Evolutionary conservation across 495 filamentous ascomycete genomes (phyloP).

Genomic region (Penicillium paradoxum): DNA sequence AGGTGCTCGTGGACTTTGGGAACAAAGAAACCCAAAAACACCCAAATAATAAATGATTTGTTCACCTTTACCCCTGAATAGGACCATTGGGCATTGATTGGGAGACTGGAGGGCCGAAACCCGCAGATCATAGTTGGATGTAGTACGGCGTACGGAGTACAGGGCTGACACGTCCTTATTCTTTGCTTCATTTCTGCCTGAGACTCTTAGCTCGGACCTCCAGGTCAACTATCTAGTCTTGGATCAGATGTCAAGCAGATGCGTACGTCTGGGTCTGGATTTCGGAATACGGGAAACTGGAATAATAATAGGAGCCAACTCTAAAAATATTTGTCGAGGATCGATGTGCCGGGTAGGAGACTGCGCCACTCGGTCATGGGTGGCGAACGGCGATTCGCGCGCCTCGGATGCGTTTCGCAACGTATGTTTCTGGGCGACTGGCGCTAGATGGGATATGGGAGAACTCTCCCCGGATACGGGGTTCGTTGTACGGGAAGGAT

Average conservation of each 20-base stretch:
- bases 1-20: neutral
- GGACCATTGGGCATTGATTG: neutral
- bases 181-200: neutral
- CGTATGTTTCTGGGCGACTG: neutral
- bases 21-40: neutral
- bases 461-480: too few species aligned
- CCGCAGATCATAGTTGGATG: neutral
- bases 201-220: neutral
- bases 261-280: neutral
- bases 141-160: neutral
- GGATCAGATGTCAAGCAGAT: neutral
- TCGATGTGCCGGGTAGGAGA: neutral
- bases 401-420: neutral
- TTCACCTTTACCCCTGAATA: neutral
- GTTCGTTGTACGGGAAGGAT: too few species aligned
- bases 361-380: conserved; percentile 22
- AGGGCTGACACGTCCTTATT: neutral
- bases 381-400: conserved; percentile 2
- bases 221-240: neutral
- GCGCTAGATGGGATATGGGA: neutral
- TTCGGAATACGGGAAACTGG: neutral
- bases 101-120: neutral
- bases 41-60: too few species aligned
- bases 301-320: neutral
- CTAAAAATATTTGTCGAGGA: conserved; percentile 11